Base-by-base conservation (phyloP, 129 eudicot genomes). In the Centella asiatica region DNA sequence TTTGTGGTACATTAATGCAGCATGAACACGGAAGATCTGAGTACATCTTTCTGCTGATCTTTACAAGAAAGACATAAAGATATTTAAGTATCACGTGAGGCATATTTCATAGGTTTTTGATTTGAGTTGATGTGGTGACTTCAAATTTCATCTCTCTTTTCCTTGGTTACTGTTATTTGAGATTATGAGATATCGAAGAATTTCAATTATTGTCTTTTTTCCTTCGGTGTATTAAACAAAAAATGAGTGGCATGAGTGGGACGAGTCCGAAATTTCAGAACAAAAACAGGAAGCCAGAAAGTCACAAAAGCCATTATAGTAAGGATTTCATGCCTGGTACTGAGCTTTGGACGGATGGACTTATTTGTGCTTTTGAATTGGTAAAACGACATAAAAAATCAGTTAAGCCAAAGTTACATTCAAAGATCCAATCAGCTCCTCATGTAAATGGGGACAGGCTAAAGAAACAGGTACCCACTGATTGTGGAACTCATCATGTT, bases 271-370 rank as follows among this genome's bases (percentile, higher is more conserved):
- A 44, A 60, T 58, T 74, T 65, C 74, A 57, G 25, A 58, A 49
- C 57, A 71, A 13, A 60, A 34, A 24, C 50, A 75, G 58, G 76
- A 74, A 77, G 75, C 50, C 53, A 25, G 87, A 75, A 48, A 78
- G 26, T 60, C 56, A 65, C 23, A 82, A 66, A 67, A 59, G 57
- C 57, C 70, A 64, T 37, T 23, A 36, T 70, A 70, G 36, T 61
- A 86, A 79, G 78, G 95, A 86, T 53, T 51, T 63, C 71, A 65
- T 76, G 44, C 68, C 77, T 24, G 82, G 78, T 31, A 78, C 65
- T 56, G 89, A 78, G 55, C 85, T 86, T 25, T 90, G 97, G 97
- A 81, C 85, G 3, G 84, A 86, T 76, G 97, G 97, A 58, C 97
- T 89, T 48, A 69, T 89, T 66, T 89, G 97, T 72, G 97, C 95